phyloP scores from a whole-genome alignment of 441 rosid genomes.

The Theobroma grandiflorum region DNA sequence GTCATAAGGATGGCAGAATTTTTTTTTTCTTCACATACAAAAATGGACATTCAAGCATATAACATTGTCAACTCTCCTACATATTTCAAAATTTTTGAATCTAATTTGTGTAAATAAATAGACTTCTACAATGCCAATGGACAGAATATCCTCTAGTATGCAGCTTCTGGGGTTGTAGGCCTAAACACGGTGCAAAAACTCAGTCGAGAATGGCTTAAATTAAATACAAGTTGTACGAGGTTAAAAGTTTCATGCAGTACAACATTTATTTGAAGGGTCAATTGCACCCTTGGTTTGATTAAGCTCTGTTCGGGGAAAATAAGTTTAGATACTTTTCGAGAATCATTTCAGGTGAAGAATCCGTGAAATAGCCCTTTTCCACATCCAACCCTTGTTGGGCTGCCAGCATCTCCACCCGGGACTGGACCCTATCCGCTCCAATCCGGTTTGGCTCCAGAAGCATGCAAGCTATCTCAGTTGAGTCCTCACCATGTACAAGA shows the following conservation, averaged over 20 bases:
- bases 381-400: constrained; percentile 59
- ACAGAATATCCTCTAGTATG: neutral
- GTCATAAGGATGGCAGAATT: constrained; percentile 31
- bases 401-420: constrained; percentile 58
- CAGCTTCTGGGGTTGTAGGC: neutral
- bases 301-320: constrained; percentile 30
- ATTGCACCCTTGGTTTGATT: neutral
- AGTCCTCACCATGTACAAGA: constrained; percentile 58
- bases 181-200: neutral
- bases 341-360: constrained; percentile 60
- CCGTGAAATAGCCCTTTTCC: constrained; percentile 71
- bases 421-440: constrained; percentile 66
- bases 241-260: neutral
- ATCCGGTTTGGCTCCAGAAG: constrained; percentile 66
- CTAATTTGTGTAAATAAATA: neutral
- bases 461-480: constrained; percentile 66
- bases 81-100: neutral
- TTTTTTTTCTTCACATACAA: neutral
- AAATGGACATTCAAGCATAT: neutral
- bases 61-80: neutral
- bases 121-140: neutral
- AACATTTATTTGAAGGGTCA: neutral
- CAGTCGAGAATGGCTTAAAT: neutral
- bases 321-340: constrained; percentile 50
- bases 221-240: neutral